Conservation (phyloP, 768 basidiomycete genomes). For the Suillus luteus region DNA sequence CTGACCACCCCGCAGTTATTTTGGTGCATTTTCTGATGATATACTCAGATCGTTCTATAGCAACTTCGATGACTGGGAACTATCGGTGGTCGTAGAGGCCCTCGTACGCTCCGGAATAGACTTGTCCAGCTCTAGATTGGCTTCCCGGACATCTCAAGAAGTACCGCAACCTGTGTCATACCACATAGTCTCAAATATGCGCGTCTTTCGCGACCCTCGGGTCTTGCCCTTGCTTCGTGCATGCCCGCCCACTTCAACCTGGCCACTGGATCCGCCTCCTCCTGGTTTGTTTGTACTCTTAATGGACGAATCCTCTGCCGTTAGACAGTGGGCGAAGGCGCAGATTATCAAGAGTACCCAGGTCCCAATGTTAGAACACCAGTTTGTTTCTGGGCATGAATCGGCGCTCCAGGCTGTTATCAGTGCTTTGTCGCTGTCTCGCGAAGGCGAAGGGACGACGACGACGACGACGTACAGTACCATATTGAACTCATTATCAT, state of each 20-base stretch:
- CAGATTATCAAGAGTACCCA: slow-evolving; percentile 44
- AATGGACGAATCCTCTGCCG: slow-evolving; percentile 46
- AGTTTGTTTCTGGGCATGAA: slow-evolving; percentile 51
- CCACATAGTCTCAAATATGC: slow-evolving; percentile 63
- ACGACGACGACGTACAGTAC: slow-evolving; percentile 3
- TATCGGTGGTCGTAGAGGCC: slow-evolving; percentile 49
- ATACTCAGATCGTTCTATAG: slow-evolving; percentile 59
- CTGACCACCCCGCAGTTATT: slow-evolving; percentile 54
- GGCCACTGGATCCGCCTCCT: slow-evolving; percentile 63
- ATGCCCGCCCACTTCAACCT: slow-evolving; percentile 36
- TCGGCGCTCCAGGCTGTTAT: slow-evolving; percentile 46
- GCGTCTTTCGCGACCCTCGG: slow-evolving; percentile 51
- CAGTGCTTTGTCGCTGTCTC: slow-evolving; percentile 30
- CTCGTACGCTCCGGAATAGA: slow-evolving; percentile 38
- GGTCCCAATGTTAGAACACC: slow-evolving; percentile 47
- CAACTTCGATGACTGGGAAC: slow-evolving; percentile 69
- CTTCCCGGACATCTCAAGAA: neutral
- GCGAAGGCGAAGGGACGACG: slow-evolving; percentile 16
- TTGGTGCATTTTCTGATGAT: slow-evolving; percentile 60
- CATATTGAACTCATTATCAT: slow-evolving; percentile 33
- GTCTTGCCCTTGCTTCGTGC: slow-evolving; percentile 40
- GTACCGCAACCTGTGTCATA: slow-evolving; percentile 56
- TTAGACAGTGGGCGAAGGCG: slow-evolving; percentile 62
- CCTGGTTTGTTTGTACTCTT: slow-evolving; percentile 62
- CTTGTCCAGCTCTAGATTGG: slow-evolving; percentile 15